These are phyloP conservation scores for Trichocladium uniseriatum DNA, from an alignment of 495 filamentous ascomycete genomes.

Conservation along the genomic window DNA sequence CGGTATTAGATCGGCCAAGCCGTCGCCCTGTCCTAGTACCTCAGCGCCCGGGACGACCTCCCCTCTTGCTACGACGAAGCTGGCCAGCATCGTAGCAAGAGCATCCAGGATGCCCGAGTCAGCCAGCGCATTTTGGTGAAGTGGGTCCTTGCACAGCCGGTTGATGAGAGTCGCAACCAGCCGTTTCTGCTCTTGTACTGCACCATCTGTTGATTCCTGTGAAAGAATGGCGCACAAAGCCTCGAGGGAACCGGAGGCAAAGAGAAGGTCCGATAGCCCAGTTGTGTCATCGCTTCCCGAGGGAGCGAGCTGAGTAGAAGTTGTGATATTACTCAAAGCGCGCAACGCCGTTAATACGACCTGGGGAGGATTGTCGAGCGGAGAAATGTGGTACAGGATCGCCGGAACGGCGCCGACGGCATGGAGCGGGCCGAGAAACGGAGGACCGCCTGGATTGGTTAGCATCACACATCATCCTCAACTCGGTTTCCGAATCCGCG, in stretches of 20 bases:
- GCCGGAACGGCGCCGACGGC: slow-evolving; percentile 53
- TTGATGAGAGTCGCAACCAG: slow-evolving; percentile 54
- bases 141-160: slow-evolving; percentile 53
- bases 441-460: slow-evolving; percentile 57
- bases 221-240: slow-evolving; percentile 55
- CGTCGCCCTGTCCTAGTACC: slow-evolving; percentile 33
- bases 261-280: slow-evolving; percentile 54
- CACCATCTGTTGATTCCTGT: slow-evolving; percentile 40
- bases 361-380: slow-evolving; percentile 51
- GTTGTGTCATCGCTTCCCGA: slow-evolving; percentile 19
- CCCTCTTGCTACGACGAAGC: slow-evolving; percentile 59
- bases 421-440: slow-evolving; percentile 67
- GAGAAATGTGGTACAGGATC: slow-evolving; percentile 58
- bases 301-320: slow-evolving; percentile 46
- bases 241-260: slow-evolving; percentile 47
- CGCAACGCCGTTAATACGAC: slow-evolving; percentile 66
- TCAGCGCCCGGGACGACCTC: slow-evolving; percentile 53
- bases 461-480: too few species aligned
- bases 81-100: slow-evolving; percentile 65
- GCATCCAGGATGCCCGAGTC: slow-evolving; percentile 67
- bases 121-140: slow-evolving; percentile 60
- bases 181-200: slow-evolving; percentile 57
- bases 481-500: too few species aligned
- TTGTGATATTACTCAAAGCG: slow-evolving; percentile 61
- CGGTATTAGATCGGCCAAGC: slow-evolving; percentile 38